These are phyloP conservation scores for Chlamydomonas applanata DNA, from an alignment of 139 green algal genomes.

Conservation along the genomic window DNA sequence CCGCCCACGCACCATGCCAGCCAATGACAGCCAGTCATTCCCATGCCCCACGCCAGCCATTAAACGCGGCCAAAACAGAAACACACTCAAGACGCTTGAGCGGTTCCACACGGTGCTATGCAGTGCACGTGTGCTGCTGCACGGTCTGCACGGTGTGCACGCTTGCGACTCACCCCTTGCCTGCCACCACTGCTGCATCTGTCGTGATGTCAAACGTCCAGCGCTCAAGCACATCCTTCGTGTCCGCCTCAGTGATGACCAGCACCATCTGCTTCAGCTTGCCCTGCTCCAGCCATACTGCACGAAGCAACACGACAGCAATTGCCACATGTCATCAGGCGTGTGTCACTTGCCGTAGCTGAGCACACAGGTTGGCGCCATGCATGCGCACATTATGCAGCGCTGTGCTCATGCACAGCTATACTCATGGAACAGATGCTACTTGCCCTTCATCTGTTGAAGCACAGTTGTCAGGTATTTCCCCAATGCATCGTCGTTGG, in stretches of 20 bases:
- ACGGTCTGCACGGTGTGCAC: no score
- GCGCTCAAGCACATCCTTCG: slow-evolving; percentile 84
- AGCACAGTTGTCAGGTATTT: slow-evolving; percentile 83
- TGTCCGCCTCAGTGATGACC: slow-evolving; percentile 71
- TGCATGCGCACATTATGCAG: background rate
- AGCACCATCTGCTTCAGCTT: slow-evolving; percentile 90
- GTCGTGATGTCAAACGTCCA: slow-evolving; percentile 97
- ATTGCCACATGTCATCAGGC: background rate
- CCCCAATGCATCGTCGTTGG: slow-evolving; percentile 69
- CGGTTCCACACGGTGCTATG: no score
- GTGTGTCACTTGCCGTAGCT: background rate
- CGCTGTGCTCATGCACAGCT: no score
- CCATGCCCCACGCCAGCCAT: no score
- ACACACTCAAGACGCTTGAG: no score
- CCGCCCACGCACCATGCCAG: no score
- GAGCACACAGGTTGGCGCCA: no score
- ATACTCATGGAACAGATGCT: background rate
- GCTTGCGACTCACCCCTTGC: slow-evolving; percentile 45
- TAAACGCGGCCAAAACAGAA: no score
- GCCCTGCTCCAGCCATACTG: slow-evolving; percentile 86
- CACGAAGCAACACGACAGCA: background rate
- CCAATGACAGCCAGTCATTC: no score
- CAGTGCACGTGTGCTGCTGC: no score
- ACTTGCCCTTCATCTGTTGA: slow-evolving; percentile 70
- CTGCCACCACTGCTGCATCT: slow-evolving; percentile 60